These are phyloP conservation scores for Cercospora sp. DNA, from an alignment of 2,329 filamentous ascomycete species.

Conservation along the genomic window DNA sequence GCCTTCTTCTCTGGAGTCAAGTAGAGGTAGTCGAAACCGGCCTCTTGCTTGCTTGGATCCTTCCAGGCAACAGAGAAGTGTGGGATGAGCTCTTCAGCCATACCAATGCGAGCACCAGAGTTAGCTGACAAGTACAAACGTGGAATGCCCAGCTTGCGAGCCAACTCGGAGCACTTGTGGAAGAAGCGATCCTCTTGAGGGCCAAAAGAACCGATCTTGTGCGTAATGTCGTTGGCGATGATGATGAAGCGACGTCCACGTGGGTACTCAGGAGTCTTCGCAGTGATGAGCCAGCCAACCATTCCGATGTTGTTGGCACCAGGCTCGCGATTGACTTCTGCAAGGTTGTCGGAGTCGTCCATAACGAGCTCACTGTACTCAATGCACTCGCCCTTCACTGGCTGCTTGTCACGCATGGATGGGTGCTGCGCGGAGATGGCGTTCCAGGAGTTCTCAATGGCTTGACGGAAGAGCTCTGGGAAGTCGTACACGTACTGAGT, in stretches of 20 bases:
- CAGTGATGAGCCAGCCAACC: constrained; percentile 97
- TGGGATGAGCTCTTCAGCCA: constrained; percentile 94
- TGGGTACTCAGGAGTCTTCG: constrained; percentile 93
- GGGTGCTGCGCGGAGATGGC: constrained; percentile 73
- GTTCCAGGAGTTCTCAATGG: constrained; percentile 92
- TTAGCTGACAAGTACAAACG: constrained; percentile 98
- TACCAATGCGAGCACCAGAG: constrained; percentile 94
- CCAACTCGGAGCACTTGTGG: constrained; percentile 96
- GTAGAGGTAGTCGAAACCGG: constrained; percentile 96
- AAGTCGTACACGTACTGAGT: constrained; percentile 99
- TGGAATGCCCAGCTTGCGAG: constrained; percentile 89
- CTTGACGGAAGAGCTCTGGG: constrained; percentile 97
- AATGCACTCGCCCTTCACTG: constrained; percentile 83
- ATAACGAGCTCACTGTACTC: constrained; percentile 92
- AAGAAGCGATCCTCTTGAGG: constrained; percentile 98
- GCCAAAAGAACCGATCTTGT: constrained; percentile 97
- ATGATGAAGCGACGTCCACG: constrained; percentile 89
- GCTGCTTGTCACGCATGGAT: constrained; percentile 74
- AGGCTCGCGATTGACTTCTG: constrained; percentile 90
- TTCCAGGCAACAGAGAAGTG: constrained; percentile 99
- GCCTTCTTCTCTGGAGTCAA: constrained; percentile 82
- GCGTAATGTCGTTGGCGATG: constrained; percentile 98
- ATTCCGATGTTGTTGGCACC: constrained; percentile 96
- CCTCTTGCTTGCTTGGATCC: constrained; percentile 73
- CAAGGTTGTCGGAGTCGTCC: constrained; percentile 87